These are phyloP conservation scores for Russula dissimulans DNA, from an alignment of 768 basidiomycete genomes.

Conservation along the genomic window DNA sequence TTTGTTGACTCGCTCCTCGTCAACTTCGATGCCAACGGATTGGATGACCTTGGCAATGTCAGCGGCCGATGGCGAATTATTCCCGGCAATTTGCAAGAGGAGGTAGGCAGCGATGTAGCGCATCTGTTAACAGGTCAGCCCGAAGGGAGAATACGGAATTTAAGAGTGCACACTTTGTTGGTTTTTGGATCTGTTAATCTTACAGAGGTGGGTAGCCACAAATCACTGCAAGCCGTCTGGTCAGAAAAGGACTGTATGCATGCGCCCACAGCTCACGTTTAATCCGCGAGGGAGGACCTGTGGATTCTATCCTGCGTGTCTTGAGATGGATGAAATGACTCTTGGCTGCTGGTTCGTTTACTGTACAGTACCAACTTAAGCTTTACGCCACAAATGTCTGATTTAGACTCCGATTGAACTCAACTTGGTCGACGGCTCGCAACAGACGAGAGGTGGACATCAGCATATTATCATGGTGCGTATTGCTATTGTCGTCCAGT, in stretches of 20 bases:
- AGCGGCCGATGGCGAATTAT: conserved; percentile 70
- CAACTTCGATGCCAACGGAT: conserved; percentile 82
- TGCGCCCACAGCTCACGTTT: conserved; percentile 43
- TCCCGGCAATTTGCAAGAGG: conserved; percentile 92
- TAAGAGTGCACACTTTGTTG: conserved; percentile 34
- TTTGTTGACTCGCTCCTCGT: conserved; percentile 69
- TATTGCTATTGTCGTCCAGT: neutral
- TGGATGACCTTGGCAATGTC: conserved; percentile 85
- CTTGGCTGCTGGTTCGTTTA: conserved; percentile 9
- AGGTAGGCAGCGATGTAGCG: conserved; percentile 94
- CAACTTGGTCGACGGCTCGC: conserved; percentile 15
- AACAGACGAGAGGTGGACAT: neutral
- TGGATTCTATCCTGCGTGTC: conserved; percentile 75
- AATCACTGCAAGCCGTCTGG: conserved; percentile 52
- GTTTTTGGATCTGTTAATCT: conserved; percentile 25
- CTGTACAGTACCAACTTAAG: conserved; percentile 54
- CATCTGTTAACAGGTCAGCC: conserved; percentile 43
- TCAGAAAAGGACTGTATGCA: neutral
- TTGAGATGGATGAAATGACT: no score
- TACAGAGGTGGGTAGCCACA: conserved; percentile 69
- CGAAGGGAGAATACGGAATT: neutral
- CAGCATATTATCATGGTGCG: conserved; percentile 19
- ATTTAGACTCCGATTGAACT: conserved; percentile 20
- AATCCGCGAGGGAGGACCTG: conserved; percentile 92
- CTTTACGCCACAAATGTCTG: conserved; percentile 33